phyloP scores from a whole-genome alignment of 129 eudicot species.

The Lactuca sativa region DNA sequence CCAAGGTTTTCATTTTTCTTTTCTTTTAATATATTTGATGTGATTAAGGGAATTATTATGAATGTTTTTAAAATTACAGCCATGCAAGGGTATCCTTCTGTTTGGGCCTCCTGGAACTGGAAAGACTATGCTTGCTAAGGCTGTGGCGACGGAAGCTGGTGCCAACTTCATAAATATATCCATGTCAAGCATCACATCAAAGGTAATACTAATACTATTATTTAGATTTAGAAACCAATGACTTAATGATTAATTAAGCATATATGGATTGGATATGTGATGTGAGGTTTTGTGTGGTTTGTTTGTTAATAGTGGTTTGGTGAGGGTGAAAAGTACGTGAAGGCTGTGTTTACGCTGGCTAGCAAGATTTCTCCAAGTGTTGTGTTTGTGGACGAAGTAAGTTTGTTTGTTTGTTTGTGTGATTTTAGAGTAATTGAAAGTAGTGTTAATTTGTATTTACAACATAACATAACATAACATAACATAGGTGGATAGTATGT shows the following conservation, averaged over 20 bases:
- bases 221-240: no score
- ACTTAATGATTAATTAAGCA: no score
- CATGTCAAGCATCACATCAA: slow-evolving; percentile 95
- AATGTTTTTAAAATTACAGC: slow-evolving; percentile 43
- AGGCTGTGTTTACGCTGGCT: slow-evolving; percentile 92
- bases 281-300: not conserved
- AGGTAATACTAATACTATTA: slow-evolving; percentile 37
- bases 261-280: no score
- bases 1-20: slow-evolving; percentile 54
- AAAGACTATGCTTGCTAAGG: slow-evolving; percentile 98
- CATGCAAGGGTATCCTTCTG: slow-evolving; percentile 89
- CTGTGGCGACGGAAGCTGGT: slow-evolving; percentile 99
- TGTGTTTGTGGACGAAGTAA: slow-evolving; percentile 91
- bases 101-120: slow-evolving; percentile 99
- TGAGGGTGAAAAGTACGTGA: slow-evolving; percentile 96
- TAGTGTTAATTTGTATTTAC: no score
- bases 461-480: no score
- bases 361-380: slow-evolving; percentile 97
- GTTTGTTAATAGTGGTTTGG: slow-evolving; percentile 84
- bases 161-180: slow-evolving; percentile 95
- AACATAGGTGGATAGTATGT: slow-evolving; percentile 83
- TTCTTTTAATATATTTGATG: no score
- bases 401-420: slow-evolving; percentile 12
- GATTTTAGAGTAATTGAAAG: no score
- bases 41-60: not conserved